Evolutionary conservation across 805 yeast species (phyloP).

Genomic region (Barnettozyma salicaria): DNA sequence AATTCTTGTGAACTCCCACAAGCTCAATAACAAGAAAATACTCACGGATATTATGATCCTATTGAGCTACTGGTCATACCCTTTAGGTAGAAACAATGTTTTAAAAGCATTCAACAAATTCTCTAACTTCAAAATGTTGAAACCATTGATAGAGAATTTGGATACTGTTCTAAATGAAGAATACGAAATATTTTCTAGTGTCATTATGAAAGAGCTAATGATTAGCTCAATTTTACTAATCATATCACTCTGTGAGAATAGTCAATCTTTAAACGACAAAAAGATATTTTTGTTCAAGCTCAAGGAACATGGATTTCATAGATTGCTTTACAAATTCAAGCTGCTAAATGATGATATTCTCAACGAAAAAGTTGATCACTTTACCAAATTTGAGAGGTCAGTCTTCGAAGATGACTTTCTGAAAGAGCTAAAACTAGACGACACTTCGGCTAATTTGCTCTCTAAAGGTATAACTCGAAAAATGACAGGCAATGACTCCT

Average conservation of each 20-base stretch:
- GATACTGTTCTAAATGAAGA: slow-evolving; percentile 13
- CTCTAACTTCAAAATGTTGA: slow-evolving; percentile 16
- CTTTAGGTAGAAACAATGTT: slow-evolving; percentile 27
- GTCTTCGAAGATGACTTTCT: slow-evolving; percentile 15
- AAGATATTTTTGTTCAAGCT: slow-evolving; percentile 27
- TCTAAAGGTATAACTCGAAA: slow-evolving; percentile 20
- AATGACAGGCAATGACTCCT: slow-evolving; percentile 43
- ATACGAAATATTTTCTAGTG: slow-evolving; percentile 17
- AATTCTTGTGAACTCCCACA: slow-evolving; percentile 40
- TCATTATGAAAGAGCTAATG: slow-evolving; percentile 17
- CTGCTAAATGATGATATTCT: slow-evolving; percentile 36
- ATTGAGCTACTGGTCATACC: slow-evolving; percentile 24
- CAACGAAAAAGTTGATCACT: slow-evolving; percentile 21
- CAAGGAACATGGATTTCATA: slow-evolving; percentile 33
- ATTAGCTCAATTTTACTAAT: slow-evolving; percentile 20
- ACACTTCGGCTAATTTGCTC: slow-evolving; percentile 12
- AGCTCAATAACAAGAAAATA: slow-evolving; percentile 45
- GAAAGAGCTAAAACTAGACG: slow-evolving; percentile 24
- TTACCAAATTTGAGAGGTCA: slow-evolving; percentile 14
- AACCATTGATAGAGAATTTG: slow-evolving; percentile 19
- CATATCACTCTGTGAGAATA: slow-evolving; percentile 21
- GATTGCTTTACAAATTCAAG: slow-evolving; percentile 30
- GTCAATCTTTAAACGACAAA: slow-evolving; percentile 23
- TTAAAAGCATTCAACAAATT: slow-evolving; percentile 21
- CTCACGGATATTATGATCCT: slow-evolving; percentile 46